Evolutionary conservation across 2,329 filamentous ascomycete genomes (phyloP).

Genomic region (Curvularia sp.): DNA sequence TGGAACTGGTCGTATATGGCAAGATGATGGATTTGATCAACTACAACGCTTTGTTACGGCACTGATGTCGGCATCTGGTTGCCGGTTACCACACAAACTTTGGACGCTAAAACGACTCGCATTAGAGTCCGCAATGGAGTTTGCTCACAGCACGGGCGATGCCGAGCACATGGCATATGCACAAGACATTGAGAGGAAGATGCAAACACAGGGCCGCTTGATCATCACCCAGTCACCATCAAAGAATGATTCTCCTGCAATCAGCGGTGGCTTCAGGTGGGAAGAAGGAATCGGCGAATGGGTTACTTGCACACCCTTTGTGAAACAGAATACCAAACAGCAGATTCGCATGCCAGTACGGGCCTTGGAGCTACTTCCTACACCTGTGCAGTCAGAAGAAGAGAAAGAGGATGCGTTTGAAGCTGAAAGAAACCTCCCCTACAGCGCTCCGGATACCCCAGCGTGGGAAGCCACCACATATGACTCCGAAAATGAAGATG

Average conservation of each 20-base stretch:
- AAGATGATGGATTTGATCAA: slow-evolving; percentile 45
- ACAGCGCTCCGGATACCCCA: slow-evolving; percentile 2
- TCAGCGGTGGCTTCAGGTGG: slow-evolving; percentile 49
- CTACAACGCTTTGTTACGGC: slow-evolving; percentile 40
- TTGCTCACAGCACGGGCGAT: slow-evolving; percentile 41
- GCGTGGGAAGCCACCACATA: slow-evolving; percentile 22
- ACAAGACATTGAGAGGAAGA: slow-evolving; percentile 40
- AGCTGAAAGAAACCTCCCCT: slow-evolving; percentile 12
- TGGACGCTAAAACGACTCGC: slow-evolving; percentile 49
- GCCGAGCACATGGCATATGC: slow-evolving; percentile 39
- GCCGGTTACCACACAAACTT: slow-evolving; percentile 38
- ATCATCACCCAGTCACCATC: slow-evolving; percentile 37
- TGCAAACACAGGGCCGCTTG: slow-evolving; percentile 39
- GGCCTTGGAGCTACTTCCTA: slow-evolving; percentile 35
- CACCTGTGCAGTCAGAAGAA: slow-evolving; percentile 37
- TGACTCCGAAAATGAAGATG: slow-evolving; percentile 26
- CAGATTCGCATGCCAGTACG: slow-evolving; percentile 27
- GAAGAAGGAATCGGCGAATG: slow-evolving; percentile 57
- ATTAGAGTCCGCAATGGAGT: slow-evolving; percentile 48
- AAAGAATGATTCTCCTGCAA: slow-evolving; percentile 37
- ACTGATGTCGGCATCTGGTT: slow-evolving; percentile 33
- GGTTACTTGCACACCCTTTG: slow-evolving; percentile 53
- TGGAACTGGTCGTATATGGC: slow-evolving; percentile 46
- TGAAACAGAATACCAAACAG: slow-evolving; percentile 28
- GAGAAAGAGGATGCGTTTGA: slow-evolving; percentile 24